Percentiles rank a stretch among this genome's conserved stretches.
These are phyloP conservation scores for Camelina neglecta DNA, from an alignment of 345 rosid species.

Conservation along the genomic window DNA sequence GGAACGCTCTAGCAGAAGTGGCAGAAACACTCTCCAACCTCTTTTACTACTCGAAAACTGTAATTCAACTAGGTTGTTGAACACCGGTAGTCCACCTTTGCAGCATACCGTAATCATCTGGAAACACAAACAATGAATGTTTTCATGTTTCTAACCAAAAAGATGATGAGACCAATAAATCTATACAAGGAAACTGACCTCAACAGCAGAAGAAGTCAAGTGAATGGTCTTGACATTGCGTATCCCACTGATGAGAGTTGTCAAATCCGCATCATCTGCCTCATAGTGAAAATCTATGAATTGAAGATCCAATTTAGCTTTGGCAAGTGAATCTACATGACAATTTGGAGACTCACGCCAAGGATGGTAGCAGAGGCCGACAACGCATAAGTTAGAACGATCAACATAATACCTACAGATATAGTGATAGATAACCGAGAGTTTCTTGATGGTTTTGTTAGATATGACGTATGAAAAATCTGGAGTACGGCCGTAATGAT, in stretches of 20 bases:
- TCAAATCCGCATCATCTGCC: too few species aligned
- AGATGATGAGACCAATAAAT: too few species aligned
- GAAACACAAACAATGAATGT: background rate
- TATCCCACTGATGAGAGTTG: background rate
- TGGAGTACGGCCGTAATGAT: background rate
- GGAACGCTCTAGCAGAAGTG: background rate
- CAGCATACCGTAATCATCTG: background rate
- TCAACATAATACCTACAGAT: background rate
- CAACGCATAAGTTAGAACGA: background rate
- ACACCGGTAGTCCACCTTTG: background rate
- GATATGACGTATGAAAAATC: background rate
- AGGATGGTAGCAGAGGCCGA: background rate
- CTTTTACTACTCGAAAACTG: background rate
- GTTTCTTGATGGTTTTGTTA: background rate
- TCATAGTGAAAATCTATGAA: too few species aligned
- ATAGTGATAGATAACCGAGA: background rate
- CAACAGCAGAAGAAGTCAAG: background rate
- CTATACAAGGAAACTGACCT: too few species aligned
- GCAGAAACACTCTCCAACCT: background rate
- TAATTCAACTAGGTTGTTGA: background rate
- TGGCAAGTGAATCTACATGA: background rate
- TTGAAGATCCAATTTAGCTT: too few species aligned
- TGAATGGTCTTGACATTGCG: background rate
- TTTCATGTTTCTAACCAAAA: background rate
- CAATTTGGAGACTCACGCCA: too few species aligned